Evolutionary conservation across 345 rosid species (phyloP), one percentile per base, ranked within the genome.

Genomic region (Brassica rapa): DNA sequence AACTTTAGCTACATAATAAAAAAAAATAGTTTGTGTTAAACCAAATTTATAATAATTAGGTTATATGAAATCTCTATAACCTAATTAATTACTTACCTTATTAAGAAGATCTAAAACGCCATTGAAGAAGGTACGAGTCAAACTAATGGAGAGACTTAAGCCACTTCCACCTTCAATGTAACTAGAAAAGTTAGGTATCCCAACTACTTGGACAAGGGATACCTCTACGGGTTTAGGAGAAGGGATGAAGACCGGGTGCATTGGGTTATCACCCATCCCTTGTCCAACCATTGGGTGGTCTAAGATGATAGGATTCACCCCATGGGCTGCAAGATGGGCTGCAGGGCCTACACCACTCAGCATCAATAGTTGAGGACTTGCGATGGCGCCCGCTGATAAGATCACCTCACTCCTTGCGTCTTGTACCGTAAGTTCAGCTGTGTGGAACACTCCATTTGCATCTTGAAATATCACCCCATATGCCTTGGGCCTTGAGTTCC

Each of bases 281-380:
- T 86, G 89, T 0, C 98, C 98, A 15, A 93, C 91, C 84, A 85
- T 75, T 0, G 91, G 88, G 8, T 89, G 87, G 53, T 91, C 86
- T 49, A 84, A 6, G 1, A 80, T 16, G 63, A 91, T 68, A 11
- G 89, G 89, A 2, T 73, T 55, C 32, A 90, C 83, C 9, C 84
- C 81, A 10, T 80, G 83, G 25, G 59, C 23, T 11, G 4, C 2
- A 41, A 91, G 95, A 39, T 86, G 88, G 3, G 61, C 5, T 4
- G 64, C 65, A 0, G 98, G 96, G 8, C 97, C 98, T n/a, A 93
- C 74, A 0, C 93, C 93, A 62, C 93, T 91, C 12, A 93, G 39
- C 97, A 93, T 86, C 60, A 93, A 41, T n/a, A 90, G 51, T 7
- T 91, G 97, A 3, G 97, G 98, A 82, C 96, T 93, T 14, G 90